Evolutionary conservation across 2,329 filamentous ascomycete species (phyloP), one percentile per base, ranked within the genome.

Genomic region (Emericellopsis atlantica): DNA sequence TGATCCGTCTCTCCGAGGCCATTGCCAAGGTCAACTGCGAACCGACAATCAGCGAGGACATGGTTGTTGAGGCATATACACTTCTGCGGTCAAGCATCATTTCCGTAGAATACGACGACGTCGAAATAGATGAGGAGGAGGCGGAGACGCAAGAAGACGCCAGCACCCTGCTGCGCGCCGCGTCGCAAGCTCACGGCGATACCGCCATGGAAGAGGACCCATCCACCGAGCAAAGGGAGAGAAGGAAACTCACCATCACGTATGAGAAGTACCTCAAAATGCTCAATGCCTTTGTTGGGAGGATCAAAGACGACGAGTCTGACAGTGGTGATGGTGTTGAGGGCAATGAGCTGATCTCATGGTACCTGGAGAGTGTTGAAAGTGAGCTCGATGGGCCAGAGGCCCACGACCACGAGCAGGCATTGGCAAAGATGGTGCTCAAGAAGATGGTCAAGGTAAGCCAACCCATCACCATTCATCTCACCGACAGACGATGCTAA

Each of bases 1-100:
- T 98, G 73, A 96, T 98, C 49, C 87, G 92, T 48, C 68, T 98
- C 42, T 90, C 84, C 41, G 92, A 98, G 61, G 92, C 92, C n/a
- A 95, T 98, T 49, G 92, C 92, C 44, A 96, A 96, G 63, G 87
- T 88, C 44, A 96, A 95, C 57, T 98, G 92, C 56, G 87, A 95
- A 12, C 84, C 90, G 52, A 88, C 95, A 47, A 84, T 98, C 45
- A 80, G 79, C 0, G 73, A 84, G 2, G 75, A 76, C 0, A 94
- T 96, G 62, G 92, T 98, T 14, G 74, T 83, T 33, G 92, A 98
- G 62, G 92, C 90, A 0, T 96, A 83, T 60, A 87, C 92, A 51
- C 74, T 98, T 9, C 75, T 98, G 11, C 74, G 88, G 34, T 89
- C 95, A 62, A 92, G 84, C 60, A 98, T 98, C 58, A 95, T 98